Conservation (phyloP, 331 rosid species). For the Malus hybrid region DNA sequence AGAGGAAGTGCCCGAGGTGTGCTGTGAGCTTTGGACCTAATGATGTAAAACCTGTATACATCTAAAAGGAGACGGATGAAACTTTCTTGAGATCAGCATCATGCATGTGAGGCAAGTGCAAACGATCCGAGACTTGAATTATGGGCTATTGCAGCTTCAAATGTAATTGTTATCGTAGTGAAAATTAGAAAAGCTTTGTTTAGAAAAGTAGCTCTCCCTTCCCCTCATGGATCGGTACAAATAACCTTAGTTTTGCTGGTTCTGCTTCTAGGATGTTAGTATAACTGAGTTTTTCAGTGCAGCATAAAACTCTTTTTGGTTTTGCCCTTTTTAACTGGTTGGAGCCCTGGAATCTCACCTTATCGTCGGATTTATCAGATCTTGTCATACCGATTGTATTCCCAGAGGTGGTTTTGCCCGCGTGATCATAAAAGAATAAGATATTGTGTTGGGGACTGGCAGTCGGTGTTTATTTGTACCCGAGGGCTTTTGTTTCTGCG, state of each 20-base stretch:
- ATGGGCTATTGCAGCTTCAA: background rate
- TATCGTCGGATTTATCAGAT: conserved; percentile 36
- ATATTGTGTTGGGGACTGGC: conserved; percentile 6
- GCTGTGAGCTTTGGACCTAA: conserved; percentile 75
- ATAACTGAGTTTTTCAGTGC: conserved; percentile 9
- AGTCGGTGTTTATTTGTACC: background rate
- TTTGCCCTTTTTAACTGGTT: conserved; percentile 5
- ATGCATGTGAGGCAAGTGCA: background rate
- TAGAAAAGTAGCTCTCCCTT: conserved; percentile 3
- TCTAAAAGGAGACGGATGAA: conserved; percentile 37
- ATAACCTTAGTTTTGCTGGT: conserved; percentile 40
- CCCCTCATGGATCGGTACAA: conserved; percentile 24
- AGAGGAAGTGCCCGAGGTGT: conserved; percentile 91
- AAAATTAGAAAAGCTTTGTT: conserved; percentile 19
- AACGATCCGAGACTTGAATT: conserved; percentile 24
- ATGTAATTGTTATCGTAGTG: conserved; percentile 29
- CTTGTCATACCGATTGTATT: conserved; percentile 24
- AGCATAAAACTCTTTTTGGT: conserved; percentile 3
- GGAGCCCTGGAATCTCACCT: conserved; percentile 38
- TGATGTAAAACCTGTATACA: conserved; percentile 84
- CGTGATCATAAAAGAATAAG: conserved; percentile 21
- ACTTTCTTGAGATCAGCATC: background rate
- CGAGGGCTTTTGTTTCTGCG: background rate
- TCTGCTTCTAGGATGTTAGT: conserved; percentile 32
- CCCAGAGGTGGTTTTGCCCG: background rate